These are phyloP conservation scores for Exophiala xenobiotica DNA, from an alignment of 2,329 filamentous ascomycete genomes.

Conservation along the genomic window DNA sequence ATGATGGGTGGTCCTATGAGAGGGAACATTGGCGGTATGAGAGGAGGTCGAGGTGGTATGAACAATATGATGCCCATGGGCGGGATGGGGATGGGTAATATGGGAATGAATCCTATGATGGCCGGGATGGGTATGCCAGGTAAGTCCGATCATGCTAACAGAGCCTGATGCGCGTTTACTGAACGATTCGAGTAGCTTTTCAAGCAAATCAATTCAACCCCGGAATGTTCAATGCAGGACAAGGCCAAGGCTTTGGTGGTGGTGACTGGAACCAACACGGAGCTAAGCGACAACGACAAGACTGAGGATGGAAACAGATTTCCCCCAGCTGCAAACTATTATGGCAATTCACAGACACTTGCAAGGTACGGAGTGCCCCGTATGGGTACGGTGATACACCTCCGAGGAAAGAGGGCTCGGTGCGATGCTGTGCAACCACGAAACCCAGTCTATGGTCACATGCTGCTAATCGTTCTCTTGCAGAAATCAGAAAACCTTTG, in stretches of 20 bases:
- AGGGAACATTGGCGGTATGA: conserved; percentile 55
- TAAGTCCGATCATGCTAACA: conserved; percentile 33
- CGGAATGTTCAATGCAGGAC: conserved; percentile 64
- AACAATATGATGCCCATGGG: conserved; percentile 59
- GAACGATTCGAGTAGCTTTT: conserved; percentile 13
- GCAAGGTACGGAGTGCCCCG: too few relatives aligned
- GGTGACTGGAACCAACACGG: conserved; percentile 75
- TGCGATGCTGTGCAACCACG: too few relatives aligned
- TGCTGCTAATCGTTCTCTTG: too few relatives aligned
- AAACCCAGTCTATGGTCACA: too few relatives aligned
- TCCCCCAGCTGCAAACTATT: background rate
- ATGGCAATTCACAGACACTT: background rate
- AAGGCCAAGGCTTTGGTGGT: conserved; percentile 35
- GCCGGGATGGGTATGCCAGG: conserved; percentile 52
- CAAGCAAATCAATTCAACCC: conserved; percentile 61
- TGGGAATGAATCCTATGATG: conserved; percentile 63
- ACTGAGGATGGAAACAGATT: conserved; percentile 41
- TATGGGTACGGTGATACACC: too few relatives aligned
- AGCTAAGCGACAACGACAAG: conserved; percentile 74
- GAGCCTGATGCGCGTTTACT: conserved; percentile 17
- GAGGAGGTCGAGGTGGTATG: conserved; percentile 57
- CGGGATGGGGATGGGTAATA: conserved; percentile 53
- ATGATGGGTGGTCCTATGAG: conserved; percentile 56
- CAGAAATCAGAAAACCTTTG: too few relatives aligned
- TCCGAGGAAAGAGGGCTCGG: too few relatives aligned